Evolutionary conservation across 208 protist genomes (phyloP), one percentile per base, ranked within the genome.

Genomic region (Leptomonas pyrrhocoris): DNA sequence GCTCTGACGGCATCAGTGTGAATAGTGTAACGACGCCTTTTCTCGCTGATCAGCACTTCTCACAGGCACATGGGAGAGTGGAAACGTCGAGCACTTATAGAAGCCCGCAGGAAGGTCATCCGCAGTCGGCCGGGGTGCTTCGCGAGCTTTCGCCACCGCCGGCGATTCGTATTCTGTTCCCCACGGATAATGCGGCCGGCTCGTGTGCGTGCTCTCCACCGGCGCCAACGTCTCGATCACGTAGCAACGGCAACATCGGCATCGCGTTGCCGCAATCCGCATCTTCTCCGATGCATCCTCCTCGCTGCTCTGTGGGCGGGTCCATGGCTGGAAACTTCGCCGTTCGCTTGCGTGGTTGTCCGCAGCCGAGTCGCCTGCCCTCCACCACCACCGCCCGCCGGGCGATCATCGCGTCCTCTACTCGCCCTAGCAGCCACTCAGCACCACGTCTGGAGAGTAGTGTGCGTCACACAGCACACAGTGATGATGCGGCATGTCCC

Each of bases 111-210:
- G 3, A 38, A 38, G 21, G 34, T 49, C 31, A 21, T 6, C n/a
- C 38, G 11, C 56, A 25, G 8, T 43, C 54, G 12, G 13, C 18
- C 18, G 21, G 2, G 21, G 23, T n/a, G 40, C 23, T 1, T 18
- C 54, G 49, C 7, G 63, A 58, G 40, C 56, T 51, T 6, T 34
- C 63, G 3, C 72, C 63, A 7, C 72, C 72, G 15, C 64, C 72
- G 2, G 72, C 72, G 2, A 77, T 71, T 12, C 72, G 64, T 27
- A 62, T 62, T 25, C 72, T 77, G 18, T 77, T 77, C 40, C 46
- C 72, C 5, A 19, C 48, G 0, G 43, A 61, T 18, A n/a, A 28
- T 4, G 12, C 8, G 13, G 57, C 21, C 16, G 21, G 34, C 15
- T 7, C 45, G 19, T 28, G 19, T 23, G 25, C 38, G 16, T 43